Conservation (phyloP, 2,329 filamentous ascomycete genomes). For the Neoarthrinium moseri region DNA sequence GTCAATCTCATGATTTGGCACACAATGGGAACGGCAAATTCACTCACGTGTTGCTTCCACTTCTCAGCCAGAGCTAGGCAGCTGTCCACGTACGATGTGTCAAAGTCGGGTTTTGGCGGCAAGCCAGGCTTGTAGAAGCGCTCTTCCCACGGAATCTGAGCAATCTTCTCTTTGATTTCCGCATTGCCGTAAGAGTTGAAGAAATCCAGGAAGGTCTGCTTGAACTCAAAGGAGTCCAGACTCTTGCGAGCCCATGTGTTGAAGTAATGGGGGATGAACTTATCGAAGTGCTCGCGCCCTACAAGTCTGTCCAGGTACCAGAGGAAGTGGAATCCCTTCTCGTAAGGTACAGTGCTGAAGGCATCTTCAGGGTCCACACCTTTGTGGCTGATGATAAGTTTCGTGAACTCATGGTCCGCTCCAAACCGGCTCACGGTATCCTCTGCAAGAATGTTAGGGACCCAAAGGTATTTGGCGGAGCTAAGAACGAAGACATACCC, state of each 20-base stretch:
- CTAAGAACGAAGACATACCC: slow-evolving; percentile 34
- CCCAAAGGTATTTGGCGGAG: not conserved
- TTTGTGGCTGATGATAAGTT: slow-evolving; percentile 82
- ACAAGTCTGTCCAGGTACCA: slow-evolving; percentile 87
- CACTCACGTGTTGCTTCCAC: slow-evolving; percentile 66
- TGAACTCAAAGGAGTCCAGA: slow-evolving; percentile 93
- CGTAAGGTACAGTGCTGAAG: slow-evolving; percentile 89
- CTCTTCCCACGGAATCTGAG: slow-evolving; percentile 81
- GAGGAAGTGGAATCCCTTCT: slow-evolving; percentile 94
- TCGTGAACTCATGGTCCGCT: slow-evolving; percentile 86
- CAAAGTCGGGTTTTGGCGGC: slow-evolving; percentile 87
- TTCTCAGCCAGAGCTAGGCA: slow-evolving; percentile 81
- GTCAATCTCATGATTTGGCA: slow-evolving; percentile 21
- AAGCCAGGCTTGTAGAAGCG: slow-evolving; percentile 88
- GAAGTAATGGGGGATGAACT: slow-evolving; percentile 96
- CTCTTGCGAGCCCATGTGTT: slow-evolving; percentile 80
- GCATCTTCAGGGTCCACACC: slow-evolving; percentile 94
- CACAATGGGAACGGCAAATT: slow-evolving; percentile 12
- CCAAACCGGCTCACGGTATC: slow-evolving; percentile 80
- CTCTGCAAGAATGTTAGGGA: slow-evolving; percentile 37
- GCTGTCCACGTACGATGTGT: slow-evolving; percentile 81
- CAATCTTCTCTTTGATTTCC: slow-evolving; percentile 62
- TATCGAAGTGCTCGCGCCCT: slow-evolving; percentile 84
- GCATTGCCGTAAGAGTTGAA: slow-evolving; percentile 67
- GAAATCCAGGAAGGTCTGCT: slow-evolving; percentile 81